Conservation (phyloP, 345 rosid species). For the Turritis glabra region DNA sequence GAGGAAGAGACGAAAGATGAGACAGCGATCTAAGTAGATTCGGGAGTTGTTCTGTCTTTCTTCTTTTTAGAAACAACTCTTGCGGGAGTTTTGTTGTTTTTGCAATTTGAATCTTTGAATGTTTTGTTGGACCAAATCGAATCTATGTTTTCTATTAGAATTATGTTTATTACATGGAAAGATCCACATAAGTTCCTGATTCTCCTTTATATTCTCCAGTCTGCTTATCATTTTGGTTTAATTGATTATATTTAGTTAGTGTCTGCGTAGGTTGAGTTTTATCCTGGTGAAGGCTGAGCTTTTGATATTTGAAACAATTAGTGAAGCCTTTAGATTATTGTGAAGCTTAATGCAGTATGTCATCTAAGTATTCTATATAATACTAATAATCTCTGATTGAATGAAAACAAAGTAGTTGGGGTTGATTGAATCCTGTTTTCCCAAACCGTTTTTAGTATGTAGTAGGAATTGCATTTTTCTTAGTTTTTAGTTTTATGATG, state of each 20-base stretch:
- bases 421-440: not conserved
- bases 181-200: not conserved
- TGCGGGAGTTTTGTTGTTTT: conserved; percentile 31
- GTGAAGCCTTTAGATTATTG: not conserved
- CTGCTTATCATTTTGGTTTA: not conserved
- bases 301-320: not conserved
- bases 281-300: not conserved
- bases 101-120: conserved; percentile 5
- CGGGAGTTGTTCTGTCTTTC: not conserved
- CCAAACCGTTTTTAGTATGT: not conserved
- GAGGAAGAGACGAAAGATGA: conserved; percentile 99
- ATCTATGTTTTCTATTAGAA: conserved; percentile 13
- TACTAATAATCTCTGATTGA: too few species aligned
- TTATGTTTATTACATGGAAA: conserved; percentile 10
- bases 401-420: not conserved
- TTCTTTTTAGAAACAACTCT: conserved; percentile 7
- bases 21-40: conserved; percentile 94
- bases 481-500: too few species aligned
- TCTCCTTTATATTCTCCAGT: not conserved
- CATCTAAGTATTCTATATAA: not conserved
- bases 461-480: too few species aligned
- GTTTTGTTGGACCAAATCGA: conserved; percentile 23
- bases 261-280: not conserved
- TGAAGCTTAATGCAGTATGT: not conserved
- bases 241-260: not conserved